Conservation (phyloP, 2,329 filamentous ascomycete genomes). For the Camillea tinctor region DNA sequence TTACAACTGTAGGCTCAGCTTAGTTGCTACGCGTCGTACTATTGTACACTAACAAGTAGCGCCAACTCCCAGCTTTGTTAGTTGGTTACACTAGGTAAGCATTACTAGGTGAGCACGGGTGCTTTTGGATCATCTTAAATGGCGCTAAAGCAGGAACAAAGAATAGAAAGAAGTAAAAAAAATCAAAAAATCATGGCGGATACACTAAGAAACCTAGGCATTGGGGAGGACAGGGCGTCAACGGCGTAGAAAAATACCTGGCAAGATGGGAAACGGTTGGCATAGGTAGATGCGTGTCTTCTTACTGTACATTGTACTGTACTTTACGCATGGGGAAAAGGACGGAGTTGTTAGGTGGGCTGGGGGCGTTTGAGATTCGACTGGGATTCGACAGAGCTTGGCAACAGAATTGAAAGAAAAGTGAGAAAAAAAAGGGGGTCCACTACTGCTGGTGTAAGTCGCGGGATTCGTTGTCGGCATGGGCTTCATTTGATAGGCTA, state of each 20-base stretch:
- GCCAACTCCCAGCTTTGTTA: no score
- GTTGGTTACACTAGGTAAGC: no score
- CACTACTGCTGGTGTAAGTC: no score
- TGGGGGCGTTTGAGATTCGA: conserved; percentile 21
- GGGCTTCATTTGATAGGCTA: not conserved
- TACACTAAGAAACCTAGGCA: conserved; percentile 1
- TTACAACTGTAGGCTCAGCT: no score
- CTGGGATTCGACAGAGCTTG: conserved; percentile 15
- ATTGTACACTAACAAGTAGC: no score
- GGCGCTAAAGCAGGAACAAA: conserved; percentile 23
- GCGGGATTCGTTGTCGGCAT: conserved; percentile 3
- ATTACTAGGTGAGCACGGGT: no score
- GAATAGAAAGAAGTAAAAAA: not conserved
- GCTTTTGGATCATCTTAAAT: conserved; percentile 8
- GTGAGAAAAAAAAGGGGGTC: conserved; percentile 10
- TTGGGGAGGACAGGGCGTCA: conserved; percentile 14
- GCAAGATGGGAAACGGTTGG: conserved; percentile 16
- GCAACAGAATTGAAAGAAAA: conserved; percentile 3
- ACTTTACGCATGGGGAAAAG: conserved; percentile 5
- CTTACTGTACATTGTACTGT: conserved; percentile 9
- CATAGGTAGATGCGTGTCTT: not conserved
- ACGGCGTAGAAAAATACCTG: conserved; percentile 17
- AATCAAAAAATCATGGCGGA: no score
- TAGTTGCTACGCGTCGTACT: no score
- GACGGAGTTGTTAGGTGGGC: conserved; percentile 19